Base-by-base conservation (phyloP, 164 flowering plant genomes). In the Stephania japonica region DNA sequence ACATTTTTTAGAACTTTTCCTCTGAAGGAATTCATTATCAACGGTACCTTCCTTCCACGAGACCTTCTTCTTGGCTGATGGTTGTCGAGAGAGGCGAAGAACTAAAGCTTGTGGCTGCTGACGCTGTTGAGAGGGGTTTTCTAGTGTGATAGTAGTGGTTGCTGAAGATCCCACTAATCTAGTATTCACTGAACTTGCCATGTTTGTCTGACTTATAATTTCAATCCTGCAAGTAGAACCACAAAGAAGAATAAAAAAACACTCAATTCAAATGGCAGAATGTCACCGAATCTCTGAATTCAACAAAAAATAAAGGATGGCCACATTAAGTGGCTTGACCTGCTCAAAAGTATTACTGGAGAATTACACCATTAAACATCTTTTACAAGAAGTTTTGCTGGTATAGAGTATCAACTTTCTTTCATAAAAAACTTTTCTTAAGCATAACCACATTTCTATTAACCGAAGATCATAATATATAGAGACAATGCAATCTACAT, bases 31-130 rank as follows among this genome's bases (percentile, higher is more conserved):
- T 81, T 94, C 99, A 83, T 94, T 94, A 78, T 94, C 97, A 16
- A 94, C 91, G 25, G 99, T 94, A 50, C 94, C 99, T 73, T 92
- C 97, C 75, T 88, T 92, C 99, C 99, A 94, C 1, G 97, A 25
- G 4, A 94, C 99, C 83, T 84, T 88, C 95, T 94, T 91, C 87
- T 88, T 87, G 41, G 71, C 81, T 19, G 83, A 44, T 0, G 73
- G 79, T 1, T 53, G 78, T 7, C 78, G 88, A 71, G 87, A 81
- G 38, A 94, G 85, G 64, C 80, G 82, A 64, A 94, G 80, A 18
- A 84, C 84, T 70, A 94, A 82, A 77, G 89, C 78, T 78, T 86
- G 81, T 16, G 79, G 83, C 25, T 76, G 85, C 44, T 72, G 80
- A 24, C 72, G 86, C 41, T 82, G 85, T 21, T 71, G 76, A 42